Evolutionary conservation across 176 grass and related monocot genomes (phyloP), one percentile per base, ranked within the genome.

Genomic region (Dendrocalamus sinicus): DNA sequence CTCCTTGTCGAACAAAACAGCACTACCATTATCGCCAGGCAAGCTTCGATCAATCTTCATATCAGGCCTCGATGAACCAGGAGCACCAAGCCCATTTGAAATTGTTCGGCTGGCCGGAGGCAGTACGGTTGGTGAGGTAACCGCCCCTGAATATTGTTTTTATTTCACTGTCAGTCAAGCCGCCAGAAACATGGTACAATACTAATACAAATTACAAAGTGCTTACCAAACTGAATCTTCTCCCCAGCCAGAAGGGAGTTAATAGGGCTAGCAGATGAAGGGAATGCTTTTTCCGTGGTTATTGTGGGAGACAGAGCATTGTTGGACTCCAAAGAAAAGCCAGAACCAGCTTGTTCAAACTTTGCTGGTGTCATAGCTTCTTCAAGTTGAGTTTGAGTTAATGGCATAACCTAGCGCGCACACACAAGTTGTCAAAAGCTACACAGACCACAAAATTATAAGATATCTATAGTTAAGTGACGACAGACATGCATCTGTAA

Each of bases 161-260:
- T 68, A 80, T 74, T 84, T 78, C 40, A 76, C 52, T 60, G 39
- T 73, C 61, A 68, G 47, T 53, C 75, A 70, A 87, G 54, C 1
- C 1, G 37, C 14, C 43, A 10, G 22, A 83, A 72, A 78, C 61
- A 90, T 55, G 26, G 70, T 76, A 65, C 52, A 65, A 66, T 75
- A 81, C 30, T 81, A 67, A 76, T 80, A 75, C 70, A 76, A 86
- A 89, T 15, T 59, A 76, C 78, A 63, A 86, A 84, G 14, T 70
- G 67, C 93, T 92, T 90, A 96, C 96, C 96, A 92, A 99, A 99
- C 84, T 96, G 96, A 84, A 99, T 99, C 84, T 94, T 99, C 84
- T 99, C 90, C 51, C 92, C 90, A 7, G 90, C 93, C 68, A 99
- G 72, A 82, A 99, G 86, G 80, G 96, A 99, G 67, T 88, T 94